Conservation (phyloP, 2,329 filamentous ascomycete genomes). For the Sarocladiaceae sp. region DNA sequence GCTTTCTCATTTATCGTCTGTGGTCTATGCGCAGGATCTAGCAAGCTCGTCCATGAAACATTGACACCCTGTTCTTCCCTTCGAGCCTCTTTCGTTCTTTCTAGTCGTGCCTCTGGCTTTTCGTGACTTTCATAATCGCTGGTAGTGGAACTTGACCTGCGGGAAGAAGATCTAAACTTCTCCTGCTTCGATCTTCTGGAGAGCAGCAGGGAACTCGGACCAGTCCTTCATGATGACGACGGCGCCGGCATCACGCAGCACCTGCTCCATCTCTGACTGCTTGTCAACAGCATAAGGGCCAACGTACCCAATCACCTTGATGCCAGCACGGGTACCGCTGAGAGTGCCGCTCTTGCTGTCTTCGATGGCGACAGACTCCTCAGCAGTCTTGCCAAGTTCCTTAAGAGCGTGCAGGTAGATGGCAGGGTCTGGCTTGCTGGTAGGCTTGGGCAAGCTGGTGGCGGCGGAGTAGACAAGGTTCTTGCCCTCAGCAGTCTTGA, state of each 20-base stretch:
- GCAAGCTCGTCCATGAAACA: neutral
- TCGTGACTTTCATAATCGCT: neutral
- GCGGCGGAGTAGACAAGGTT: constrained; percentile 79
- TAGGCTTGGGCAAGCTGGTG: constrained; percentile 72
- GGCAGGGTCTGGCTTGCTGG: constrained; percentile 85
- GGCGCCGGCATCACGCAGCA: constrained; percentile 58
- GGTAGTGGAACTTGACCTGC: neutral
- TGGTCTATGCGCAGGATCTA: constrained; percentile 4
- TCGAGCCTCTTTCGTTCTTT: neutral
- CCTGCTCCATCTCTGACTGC: constrained; percentile 60
- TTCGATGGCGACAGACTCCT: constrained; percentile 77
- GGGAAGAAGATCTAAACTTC: constrained; percentile 18
- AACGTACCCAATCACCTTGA: constrained; percentile 80
- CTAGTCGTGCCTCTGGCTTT: neutral
- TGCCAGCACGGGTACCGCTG: constrained; percentile 68
- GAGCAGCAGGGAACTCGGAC: constrained; percentile 46
- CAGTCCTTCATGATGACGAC: constrained; percentile 58
- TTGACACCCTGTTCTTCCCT: neutral
- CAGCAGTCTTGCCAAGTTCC: constrained; percentile 64
- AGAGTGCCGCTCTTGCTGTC: constrained; percentile 83
- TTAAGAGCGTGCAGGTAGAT: constrained; percentile 79
- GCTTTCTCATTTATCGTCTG: constrained; percentile 1
- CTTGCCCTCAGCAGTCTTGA: constrained; percentile 41
- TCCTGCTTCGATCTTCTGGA: constrained; percentile 43
- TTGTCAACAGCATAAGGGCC: constrained; percentile 66